Conservation (phyloP, 2,329 filamentous ascomycete species). For the Pseudogymnoascus sp. region DNA sequence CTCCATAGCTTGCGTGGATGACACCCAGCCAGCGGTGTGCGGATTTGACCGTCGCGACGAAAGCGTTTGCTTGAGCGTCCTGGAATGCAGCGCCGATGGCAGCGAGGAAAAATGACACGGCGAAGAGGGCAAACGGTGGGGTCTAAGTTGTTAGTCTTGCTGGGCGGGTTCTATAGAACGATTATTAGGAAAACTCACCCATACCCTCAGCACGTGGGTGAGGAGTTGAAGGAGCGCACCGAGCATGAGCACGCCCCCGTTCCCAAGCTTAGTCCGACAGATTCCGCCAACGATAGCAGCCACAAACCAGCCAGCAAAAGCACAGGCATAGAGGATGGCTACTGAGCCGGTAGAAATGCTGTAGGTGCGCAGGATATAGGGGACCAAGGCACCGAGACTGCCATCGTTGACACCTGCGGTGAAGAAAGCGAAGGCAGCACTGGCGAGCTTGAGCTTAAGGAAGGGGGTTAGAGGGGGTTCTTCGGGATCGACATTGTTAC, state of each 20-base stretch:
- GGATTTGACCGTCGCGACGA: conserved; percentile 42
- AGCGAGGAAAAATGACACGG: conserved; percentile 48
- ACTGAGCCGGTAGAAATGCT: conserved; percentile 43
- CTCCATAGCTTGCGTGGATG: conserved; percentile 52
- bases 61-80: conserved; percentile 56
- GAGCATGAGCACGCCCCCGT: conserved; percentile 48
- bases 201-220: conserved; percentile 46
- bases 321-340: conserved; percentile 44
- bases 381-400: conserved; percentile 53
- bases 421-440: conserved; percentile 55
- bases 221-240: conserved; percentile 48
- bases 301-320: conserved; percentile 52
- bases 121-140: conserved; percentile 49
- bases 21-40: conserved; percentile 54
- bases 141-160: conserved; percentile 15
- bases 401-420: conserved; percentile 59
- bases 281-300: conserved; percentile 50
- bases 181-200: conserved; percentile 26
- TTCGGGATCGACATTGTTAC: not conserved
- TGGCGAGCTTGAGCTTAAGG: conserved; percentile 39
- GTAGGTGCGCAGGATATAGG: conserved; percentile 52
- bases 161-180: not conserved
- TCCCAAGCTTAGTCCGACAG: conserved; percentile 41
- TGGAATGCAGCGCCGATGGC: conserved; percentile 54
- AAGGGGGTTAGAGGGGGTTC: not conserved